Evolutionary conservation across 139 green algal species (phyloP).

Genomic region (Raphidocelis subcapitata): DNA sequence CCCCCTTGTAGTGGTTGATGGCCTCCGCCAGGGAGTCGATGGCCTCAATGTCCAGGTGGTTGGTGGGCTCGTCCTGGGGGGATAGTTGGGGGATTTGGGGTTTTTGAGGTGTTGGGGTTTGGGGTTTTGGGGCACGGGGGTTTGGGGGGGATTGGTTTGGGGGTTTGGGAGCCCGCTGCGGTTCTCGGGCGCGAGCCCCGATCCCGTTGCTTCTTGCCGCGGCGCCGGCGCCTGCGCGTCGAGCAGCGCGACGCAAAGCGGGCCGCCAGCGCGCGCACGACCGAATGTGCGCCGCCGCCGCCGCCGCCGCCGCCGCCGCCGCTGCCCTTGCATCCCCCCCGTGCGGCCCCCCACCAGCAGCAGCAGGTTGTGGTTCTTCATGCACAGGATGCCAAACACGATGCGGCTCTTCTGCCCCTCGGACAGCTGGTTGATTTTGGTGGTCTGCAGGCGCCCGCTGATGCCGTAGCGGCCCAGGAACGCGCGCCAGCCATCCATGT

Average conservation of each 20-base stretch:
- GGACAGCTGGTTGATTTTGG: slow-evolving; percentile 72
- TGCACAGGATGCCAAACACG: slow-evolving; percentile 91
- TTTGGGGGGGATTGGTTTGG: too few relatives aligned
- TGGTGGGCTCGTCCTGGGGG: slow-evolving; percentile 85
- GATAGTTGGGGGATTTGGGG: slow-evolving; percentile 86
- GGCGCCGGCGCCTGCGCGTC: too few relatives aligned
- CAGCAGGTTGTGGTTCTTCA: slow-evolving; percentile 85
- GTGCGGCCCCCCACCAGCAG: slow-evolving; percentile 74
- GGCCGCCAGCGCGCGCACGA: too few relatives aligned
- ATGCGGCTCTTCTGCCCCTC: slow-evolving; percentile 92
- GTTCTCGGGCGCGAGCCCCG: too few relatives aligned
- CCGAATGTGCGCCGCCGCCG: too few relatives aligned
- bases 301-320: too few relatives aligned
- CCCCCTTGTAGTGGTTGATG: slow-evolving; percentile 80
- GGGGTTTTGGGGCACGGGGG: too few relatives aligned
- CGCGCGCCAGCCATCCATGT: slow-evolving; percentile 66
- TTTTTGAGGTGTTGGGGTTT: too few relatives aligned
- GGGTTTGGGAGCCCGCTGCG: too few relatives aligned
- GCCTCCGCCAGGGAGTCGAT: slow-evolving; percentile 84
- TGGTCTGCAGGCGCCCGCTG: slow-evolving; percentile 67
- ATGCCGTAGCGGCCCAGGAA: slow-evolving; percentile 75
- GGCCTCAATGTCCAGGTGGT: slow-evolving; percentile 91
- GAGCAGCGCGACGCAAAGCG: too few relatives aligned
- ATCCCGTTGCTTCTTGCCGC: too few relatives aligned
- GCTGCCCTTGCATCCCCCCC: too few relatives aligned